These are phyloP conservation scores for Bombardia bombarda DNA, from an alignment of 495 filamentous ascomycete genomes.

Conservation along the genomic window DNA sequence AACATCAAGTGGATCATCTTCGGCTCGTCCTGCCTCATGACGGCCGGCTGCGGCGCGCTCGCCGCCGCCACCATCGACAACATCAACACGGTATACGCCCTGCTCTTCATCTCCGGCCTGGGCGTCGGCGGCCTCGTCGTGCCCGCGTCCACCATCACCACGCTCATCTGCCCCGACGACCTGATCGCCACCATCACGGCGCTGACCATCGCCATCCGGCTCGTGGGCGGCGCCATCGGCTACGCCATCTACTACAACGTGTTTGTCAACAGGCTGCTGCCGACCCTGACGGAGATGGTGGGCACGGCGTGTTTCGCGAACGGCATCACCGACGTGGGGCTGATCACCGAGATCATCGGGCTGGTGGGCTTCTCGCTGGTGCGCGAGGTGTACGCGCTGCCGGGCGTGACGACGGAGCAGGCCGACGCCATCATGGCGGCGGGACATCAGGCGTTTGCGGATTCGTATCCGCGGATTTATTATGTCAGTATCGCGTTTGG, in stretches of 20 bases:
- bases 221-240: slow-evolving; percentile 62
- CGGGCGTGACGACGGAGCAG: slow-evolving; percentile 48
- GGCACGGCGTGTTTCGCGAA: slow-evolving; percentile 44
- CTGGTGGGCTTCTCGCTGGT: slow-evolving; percentile 51
- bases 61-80: slow-evolving; percentile 51
- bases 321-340: slow-evolving; percentile 41
- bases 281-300: slow-evolving; percentile 43
- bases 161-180: slow-evolving; percentile 66
- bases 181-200: slow-evolving; percentile 68
- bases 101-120: slow-evolving; percentile 56
- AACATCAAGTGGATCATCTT: slow-evolving; percentile 58
- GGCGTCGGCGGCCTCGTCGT: slow-evolving; percentile 71
- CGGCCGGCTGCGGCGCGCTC: slow-evolving; percentile 58
- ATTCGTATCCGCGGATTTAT: slow-evolving; percentile 61
- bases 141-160: slow-evolving; percentile 47
- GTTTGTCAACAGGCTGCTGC: slow-evolving; percentile 57
- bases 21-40: slow-evolving; percentile 56
- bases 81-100: slow-evolving; percentile 50
- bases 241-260: slow-evolving; percentile 73
- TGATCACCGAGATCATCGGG: slow-evolving; percentile 41
- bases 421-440: slow-evolving; percentile 53
- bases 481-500: slow-evolving; percentile 60
- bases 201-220: slow-evolving; percentile 64
- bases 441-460: slow-evolving; percentile 54
- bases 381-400: slow-evolving; percentile 42